Evolutionary conservation across 108 stramenopile genomes (phyloP), one percentile per base, ranked within the genome.

Genomic region (Parmales sp.): DNA sequence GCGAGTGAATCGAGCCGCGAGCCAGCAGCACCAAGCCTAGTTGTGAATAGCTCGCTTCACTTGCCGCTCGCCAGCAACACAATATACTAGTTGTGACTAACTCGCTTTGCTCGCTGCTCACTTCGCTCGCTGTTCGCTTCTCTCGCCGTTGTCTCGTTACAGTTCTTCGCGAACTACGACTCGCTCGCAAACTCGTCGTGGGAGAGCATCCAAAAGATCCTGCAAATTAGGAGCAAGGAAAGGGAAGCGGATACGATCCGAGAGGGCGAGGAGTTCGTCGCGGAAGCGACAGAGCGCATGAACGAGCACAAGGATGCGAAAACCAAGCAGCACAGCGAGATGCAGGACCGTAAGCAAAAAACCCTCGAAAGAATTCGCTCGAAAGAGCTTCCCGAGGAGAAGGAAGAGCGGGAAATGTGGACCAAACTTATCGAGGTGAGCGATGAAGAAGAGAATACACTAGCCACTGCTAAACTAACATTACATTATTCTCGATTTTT

Each of bases 131-230:
- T n/a, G n/a, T n/a, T n/a, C n/a, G n/a, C n/a, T n/a, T n/a, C n/a
- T n/a, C n/a, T n/a, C n/a, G n/a, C n/a, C n/a, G n/a, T n/a, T n/a
- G n/a, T n/a, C n/a, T n/a, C n/a, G n/a, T n/a, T n/a, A n/a, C n/a
- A n/a, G n/a, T 25, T 51, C 50, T 68, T 68, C 23, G 29, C 50
- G 37, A 37, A 22, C 20, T 68, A 51, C 50, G 68, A 68, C 50
- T 20, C 41, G 11, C 18, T 45, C 13, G 38, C 48, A 19, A 34
- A 51, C 28, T 3, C 4, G 19, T 41, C 39, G 6, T 67, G 66
- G 66, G 68, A 68, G 1, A 3, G 29, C 7, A 51, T 50, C 1
- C 49, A 39, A 38, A 39, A 38, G 20, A 68, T 68, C 28, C 49
- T 68, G 50, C 46, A 28, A 7, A 68, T 68, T 50, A 67, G 28